Evolutionary conservation across 2,329 filamentous ascomycete species (phyloP).

Genomic region (Aspergillus versicolor): DNA sequence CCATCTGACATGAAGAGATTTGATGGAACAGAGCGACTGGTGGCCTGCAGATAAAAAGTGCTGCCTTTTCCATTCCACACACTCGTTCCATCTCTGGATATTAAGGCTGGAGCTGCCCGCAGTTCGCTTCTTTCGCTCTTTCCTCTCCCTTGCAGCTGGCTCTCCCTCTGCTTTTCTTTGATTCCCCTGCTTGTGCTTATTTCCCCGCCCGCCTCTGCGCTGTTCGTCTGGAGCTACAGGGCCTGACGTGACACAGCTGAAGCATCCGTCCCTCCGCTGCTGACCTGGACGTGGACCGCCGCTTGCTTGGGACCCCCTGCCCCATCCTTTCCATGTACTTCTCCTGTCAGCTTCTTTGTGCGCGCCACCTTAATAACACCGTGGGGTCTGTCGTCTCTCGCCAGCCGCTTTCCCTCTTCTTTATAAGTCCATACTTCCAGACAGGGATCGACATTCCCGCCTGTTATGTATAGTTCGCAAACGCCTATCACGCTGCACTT

Average conservation of each 20-base stretch:
- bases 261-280: slow-evolving; percentile 5
- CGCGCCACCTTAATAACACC: not conserved
- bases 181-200: slow-evolving; percentile 8
- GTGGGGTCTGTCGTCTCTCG: not conserved
- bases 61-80: slow-evolving; percentile 9
- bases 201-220: slow-evolving; percentile 3
- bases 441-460: not conserved
- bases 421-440: not conserved
- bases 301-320: not conserved
- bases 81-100: slow-evolving; percentile 5
- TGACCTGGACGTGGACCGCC: not conserved
- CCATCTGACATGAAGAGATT: slow-evolving; percentile 7
- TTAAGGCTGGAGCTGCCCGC: slow-evolving; percentile 5
- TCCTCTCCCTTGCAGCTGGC: not conserved
- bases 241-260: slow-evolving; percentile 12
- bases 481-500: not conserved
- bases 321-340: not conserved
- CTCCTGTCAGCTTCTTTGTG: slow-evolving; percentile 1
- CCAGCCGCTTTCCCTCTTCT: not conserved
- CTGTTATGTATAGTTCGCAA: slow-evolving; percentile 1
- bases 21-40: not conserved
- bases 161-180: not conserved
- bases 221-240: not conserved
- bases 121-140: slow-evolving; percentile 2
- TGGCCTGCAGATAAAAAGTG: not conserved